phyloP scores from a whole-genome alignment of 306 rosid species.

The Dalbergia cultrata region DNA sequence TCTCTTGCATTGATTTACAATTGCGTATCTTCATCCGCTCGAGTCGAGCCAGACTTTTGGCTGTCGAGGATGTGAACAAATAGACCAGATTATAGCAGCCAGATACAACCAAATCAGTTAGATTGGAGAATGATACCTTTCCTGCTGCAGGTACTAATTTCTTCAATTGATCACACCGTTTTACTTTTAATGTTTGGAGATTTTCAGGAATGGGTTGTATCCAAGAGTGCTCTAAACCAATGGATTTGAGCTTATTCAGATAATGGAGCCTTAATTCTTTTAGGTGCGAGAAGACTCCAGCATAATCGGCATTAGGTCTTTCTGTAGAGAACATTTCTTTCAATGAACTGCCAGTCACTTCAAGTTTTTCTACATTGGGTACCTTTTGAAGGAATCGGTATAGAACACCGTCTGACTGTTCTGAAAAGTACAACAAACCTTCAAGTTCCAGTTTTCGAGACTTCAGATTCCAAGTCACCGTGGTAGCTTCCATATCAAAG shows the following conservation, averaged over 20 bases:
- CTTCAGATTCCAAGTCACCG: background rate
- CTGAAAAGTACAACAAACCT: too few relatives aligned
- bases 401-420: too few relatives aligned
- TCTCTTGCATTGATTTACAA: constrained; percentile 28
- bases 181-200: constrained; percentile 26
- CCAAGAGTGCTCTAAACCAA: constrained; percentile 45
- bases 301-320: constrained; percentile 5
- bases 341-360: too few relatives aligned
- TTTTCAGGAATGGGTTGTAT: background rate
- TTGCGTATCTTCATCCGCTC: background rate
- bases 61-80: constrained; percentile 32
- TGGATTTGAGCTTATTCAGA: background rate
- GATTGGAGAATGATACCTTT: constrained; percentile 21
- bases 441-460: background rate
- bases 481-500: background rate
- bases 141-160: constrained; percentile 8
- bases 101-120: background rate
- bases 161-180: accelerated
- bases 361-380: constrained; percentile 2
- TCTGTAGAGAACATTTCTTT: constrained; percentile 16
- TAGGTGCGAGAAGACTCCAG: constrained; percentile 1
- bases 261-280: background rate
- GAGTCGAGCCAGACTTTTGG: constrained; percentile 38
- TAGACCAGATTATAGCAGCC: background rate
- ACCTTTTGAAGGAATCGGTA: too few relatives aligned